A percentile compares a stretch with the other conserved stretches of the same genome.
These are phyloP conservation scores for Scedosporium aurantiacum DNA, from an alignment of 2,329 filamentous ascomycete species.

Conservation along the genomic window DNA sequence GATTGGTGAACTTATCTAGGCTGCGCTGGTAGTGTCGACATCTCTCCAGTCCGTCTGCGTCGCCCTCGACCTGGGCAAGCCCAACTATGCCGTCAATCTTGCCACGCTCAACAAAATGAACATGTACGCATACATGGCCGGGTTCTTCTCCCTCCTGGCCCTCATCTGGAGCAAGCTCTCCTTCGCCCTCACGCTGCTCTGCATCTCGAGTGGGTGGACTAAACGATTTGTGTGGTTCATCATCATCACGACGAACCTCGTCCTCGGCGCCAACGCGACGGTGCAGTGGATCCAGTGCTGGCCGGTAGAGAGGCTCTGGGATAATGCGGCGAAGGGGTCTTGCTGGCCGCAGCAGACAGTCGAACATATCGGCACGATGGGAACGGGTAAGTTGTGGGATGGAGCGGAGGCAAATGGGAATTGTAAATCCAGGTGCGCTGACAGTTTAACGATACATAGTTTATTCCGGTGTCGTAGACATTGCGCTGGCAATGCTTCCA, in stretches of 20 bases:
- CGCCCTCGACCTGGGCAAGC: not conserved
- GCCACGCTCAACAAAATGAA: not conserved
- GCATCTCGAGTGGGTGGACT: conserved; percentile 12
- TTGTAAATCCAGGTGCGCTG: not conserved
- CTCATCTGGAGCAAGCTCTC: conserved; percentile 18
- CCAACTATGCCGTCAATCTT: not conserved
- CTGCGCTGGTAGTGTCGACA: conserved; percentile 9
- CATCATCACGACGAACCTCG: conserved; percentile 13
- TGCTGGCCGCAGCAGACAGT: conserved; percentile 16
- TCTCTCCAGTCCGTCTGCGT: not conserved
- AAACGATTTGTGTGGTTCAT: conserved; percentile 13
- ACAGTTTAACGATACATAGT: conserved; percentile 7
- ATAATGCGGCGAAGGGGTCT: conserved; percentile 13
- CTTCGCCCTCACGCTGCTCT: conserved; percentile 16
- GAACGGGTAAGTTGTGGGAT: conserved; percentile 2
- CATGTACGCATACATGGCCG: conserved; percentile 4
- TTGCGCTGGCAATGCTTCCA: conserved; percentile 25
- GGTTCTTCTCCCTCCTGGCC: conserved; percentile 5
- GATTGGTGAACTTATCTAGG: conserved; percentile 3
- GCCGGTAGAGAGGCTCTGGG: conserved; percentile 12
- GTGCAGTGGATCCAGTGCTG: conserved; percentile 13
- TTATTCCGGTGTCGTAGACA: conserved; percentile 24
- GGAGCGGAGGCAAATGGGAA: not conserved
- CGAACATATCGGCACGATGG: conserved; percentile 3
- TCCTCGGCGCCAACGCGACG: conserved; percentile 12